Evolutionary conservation across 768 basidiomycete genomes (phyloP).

Genomic region (Boletus edulis): DNA sequence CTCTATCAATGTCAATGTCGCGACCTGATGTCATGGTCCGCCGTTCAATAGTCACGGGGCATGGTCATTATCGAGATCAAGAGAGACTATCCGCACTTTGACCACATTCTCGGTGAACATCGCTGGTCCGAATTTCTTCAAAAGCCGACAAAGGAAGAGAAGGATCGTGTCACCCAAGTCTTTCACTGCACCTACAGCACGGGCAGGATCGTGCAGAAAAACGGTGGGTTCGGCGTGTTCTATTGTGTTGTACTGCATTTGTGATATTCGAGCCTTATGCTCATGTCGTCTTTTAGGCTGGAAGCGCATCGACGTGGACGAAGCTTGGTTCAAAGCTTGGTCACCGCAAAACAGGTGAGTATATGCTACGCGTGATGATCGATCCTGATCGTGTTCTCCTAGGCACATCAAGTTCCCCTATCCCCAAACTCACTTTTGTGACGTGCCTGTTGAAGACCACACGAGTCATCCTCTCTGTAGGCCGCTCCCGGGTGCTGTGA

Average conservation of each 20-base stretch:
- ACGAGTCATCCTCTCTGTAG: conserved; percentile 41
- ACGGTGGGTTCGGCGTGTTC: conserved; percentile 30
- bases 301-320: conserved; percentile 45
- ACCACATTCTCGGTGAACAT: conserved; percentile 42
- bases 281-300: conserved; percentile 34
- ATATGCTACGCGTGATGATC: background rate
- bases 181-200: conserved; percentile 41
- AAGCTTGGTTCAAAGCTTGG: conserved; percentile 39
- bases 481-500: conserved; percentile 37
- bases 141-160: conserved; percentile 30
- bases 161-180: conserved; percentile 28
- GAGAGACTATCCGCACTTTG: conserved; percentile 30
- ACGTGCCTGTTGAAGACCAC: conserved; percentile 36
- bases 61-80: conserved; percentile 45
- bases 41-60: conserved; percentile 35
- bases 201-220: conserved; percentile 43
- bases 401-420: conserved; percentile 41
- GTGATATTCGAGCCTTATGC: background rate
- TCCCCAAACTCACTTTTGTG: conserved; percentile 38
- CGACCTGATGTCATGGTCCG: background rate
- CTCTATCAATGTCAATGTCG: background rate
- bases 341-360: conserved; percentile 26
- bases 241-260: background rate
- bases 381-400: background rate
- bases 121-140: conserved; percentile 40